Percentiles rank a stretch among this genome's conserved stretches.
phyloP scores from a whole-genome alignment of 495 filamentous ascomycete species.

The Neurospora discreta region DNA sequence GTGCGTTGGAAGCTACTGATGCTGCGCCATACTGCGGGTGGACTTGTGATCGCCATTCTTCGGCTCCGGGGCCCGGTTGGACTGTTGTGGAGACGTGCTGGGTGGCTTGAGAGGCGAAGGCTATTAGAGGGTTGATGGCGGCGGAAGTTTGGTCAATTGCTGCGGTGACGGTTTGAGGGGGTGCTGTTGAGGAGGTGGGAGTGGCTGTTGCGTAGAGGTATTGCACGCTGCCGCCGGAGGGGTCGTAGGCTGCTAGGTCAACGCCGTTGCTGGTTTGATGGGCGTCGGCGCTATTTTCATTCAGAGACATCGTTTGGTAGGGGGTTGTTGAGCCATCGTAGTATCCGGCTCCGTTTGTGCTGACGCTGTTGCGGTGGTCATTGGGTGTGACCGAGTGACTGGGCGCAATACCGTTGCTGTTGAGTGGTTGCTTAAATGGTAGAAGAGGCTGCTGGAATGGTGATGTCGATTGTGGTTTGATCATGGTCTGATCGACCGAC shows the following conservation, averaged over 20 bases:
- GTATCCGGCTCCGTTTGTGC: constrained; percentile 16
- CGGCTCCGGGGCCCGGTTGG: constrained; percentile 9
- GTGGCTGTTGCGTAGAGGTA: constrained; percentile 14
- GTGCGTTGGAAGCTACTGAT: constrained; percentile 9
- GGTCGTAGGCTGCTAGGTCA: constrained; percentile 1
- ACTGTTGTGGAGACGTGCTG: constrained; percentile 15
- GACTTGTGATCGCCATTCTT: constrained; percentile 18
- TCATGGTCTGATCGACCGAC: background rate
- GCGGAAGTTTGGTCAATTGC: constrained; percentile 4
- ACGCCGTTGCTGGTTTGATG: constrained; percentile 20
- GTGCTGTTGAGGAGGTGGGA: constrained; percentile 4
- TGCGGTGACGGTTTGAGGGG: background rate
- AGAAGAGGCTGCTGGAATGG: constrained; percentile 3
- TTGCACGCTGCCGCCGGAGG: constrained; percentile 6
- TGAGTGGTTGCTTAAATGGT: background rate
- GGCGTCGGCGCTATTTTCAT: background rate
- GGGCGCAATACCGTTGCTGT: background rate
- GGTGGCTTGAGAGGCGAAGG: constrained; percentile 25
- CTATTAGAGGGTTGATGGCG: constrained; percentile 18
- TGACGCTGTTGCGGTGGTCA: constrained; percentile 7
- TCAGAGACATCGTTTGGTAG: constrained; percentile 11
- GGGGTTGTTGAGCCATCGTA: constrained; percentile 13
- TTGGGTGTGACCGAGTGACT: background rate
- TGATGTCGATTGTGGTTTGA: constrained; percentile 7
- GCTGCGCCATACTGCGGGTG: constrained; percentile 9